A percentile compares a stretch with the other conserved stretches of the same genome.
phyloP scores from a whole-genome alignment of 495 filamentous ascomycete species.

The Penicillium maclennaniae region DNA sequence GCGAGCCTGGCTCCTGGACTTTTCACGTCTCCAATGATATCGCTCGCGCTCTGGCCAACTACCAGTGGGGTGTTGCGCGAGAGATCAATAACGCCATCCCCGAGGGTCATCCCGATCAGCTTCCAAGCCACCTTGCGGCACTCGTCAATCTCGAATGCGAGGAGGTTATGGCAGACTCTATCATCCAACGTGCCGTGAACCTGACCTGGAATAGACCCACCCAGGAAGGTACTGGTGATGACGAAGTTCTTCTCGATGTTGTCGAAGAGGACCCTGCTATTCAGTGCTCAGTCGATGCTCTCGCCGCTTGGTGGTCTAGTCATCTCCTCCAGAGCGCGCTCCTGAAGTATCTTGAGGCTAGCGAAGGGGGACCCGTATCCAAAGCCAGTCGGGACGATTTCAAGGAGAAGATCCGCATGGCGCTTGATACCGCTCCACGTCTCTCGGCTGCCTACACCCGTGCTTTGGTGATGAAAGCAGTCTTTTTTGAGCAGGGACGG shows the following conservation, averaged over 20 bases:
- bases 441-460: constrained; percentile 71
- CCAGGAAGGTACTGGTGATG: constrained; percentile 55
- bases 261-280: constrained; percentile 86
- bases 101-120: constrained; percentile 55
- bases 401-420: constrained; percentile 59
- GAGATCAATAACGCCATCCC: constrained; percentile 58
- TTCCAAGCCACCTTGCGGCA: constrained; percentile 71
- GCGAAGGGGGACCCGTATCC: constrained; percentile 37
- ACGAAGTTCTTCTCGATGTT: constrained; percentile 71
- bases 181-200: constrained; percentile 85
- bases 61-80: constrained; percentile 78
- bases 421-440: constrained; percentile 71
- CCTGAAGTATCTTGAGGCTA: constrained; percentile 53
- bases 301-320: constrained; percentile 88
- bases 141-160: constrained; percentile 75
- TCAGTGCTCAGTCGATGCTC: constrained; percentile 80
- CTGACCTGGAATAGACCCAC: constrained; percentile 83
- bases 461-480: constrained; percentile 65
- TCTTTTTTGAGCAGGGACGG: constrained; percentile 45
- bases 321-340: constrained; percentile 70
- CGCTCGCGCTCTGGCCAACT: constrained; percentile 63
- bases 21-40: constrained; percentile 60
- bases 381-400: constrained; percentile 42
- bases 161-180: constrained; percentile 68
- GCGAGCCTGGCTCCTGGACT: constrained; percentile 56